Conservation (phyloP, 208 protist genomes). For the Angomonas desouzai region DNA sequence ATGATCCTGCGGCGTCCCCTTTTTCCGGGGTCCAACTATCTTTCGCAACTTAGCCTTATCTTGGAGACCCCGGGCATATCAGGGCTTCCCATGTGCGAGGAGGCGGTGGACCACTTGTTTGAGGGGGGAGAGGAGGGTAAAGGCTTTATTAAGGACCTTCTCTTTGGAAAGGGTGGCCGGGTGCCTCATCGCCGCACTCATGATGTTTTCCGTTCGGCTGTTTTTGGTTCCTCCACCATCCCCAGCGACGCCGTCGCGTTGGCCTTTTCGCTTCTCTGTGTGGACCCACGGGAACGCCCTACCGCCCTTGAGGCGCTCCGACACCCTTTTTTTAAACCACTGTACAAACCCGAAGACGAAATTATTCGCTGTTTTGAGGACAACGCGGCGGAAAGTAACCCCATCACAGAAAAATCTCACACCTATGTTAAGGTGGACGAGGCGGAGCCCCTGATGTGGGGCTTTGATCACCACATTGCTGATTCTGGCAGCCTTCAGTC, state of each 20-base stretch:
- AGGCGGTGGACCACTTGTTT: slow-evolving; percentile 65
- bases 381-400: background rate
- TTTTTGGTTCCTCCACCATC: slow-evolving; percentile 52
- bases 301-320: slow-evolving; percentile 61
- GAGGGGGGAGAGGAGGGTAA: slow-evolving; percentile 67
- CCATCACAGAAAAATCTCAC: background rate
- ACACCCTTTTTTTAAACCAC: slow-evolving; percentile 52
- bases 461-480: slow-evolving; percentile 48
- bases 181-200: slow-evolving; percentile 15
- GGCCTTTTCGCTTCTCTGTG: slow-evolving; percentile 45
- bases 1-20: slow-evolving; percentile 93
- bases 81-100: slow-evolving; percentile 57
- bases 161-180: slow-evolving; percentile 15
- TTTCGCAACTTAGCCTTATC: slow-evolving; percentile 49
- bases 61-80: slow-evolving; percentile 79
- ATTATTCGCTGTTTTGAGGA: slow-evolving; percentile 22
- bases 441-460: slow-evolving; percentile 32
- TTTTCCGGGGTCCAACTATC: slow-evolving; percentile 78
- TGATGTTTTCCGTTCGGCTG: slow-evolving; percentile 42
- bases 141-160: slow-evolving; percentile 45
- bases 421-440: slow-evolving; percentile 32
- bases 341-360: slow-evolving; percentile 42
- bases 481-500: slow-evolving; percentile 23
- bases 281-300: slow-evolving; percentile 46
- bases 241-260: slow-evolving; percentile 37